These are phyloP conservation scores for Eucalyptus pumila DNA, from an alignment of 345 rosid species.

Conservation along the genomic window DNA sequence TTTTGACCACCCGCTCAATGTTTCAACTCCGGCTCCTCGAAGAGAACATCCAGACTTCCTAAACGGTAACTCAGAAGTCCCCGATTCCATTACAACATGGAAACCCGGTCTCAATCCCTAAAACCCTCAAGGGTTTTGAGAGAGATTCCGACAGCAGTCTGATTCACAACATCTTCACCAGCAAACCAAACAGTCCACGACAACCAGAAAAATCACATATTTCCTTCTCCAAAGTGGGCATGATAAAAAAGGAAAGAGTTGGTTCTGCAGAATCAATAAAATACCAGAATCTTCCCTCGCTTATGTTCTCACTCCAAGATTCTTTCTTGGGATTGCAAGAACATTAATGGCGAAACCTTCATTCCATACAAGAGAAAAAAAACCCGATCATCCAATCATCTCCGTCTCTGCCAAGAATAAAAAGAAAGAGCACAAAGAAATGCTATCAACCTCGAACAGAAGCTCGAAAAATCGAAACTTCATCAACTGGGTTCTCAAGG, in stretches of 20 bases:
- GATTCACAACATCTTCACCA: neutral
- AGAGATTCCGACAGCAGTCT: neutral
- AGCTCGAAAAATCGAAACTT: neutral
- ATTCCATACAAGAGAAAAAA: neutral
- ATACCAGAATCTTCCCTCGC: neutral
- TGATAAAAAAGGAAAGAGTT: neutral
- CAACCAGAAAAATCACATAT: neutral
- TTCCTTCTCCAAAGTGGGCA: neutral
- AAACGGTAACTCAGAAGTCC: neutral
- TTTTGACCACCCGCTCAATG: neutral
- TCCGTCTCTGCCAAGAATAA: neutral
- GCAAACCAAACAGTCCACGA: neutral
- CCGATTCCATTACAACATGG: neutral
- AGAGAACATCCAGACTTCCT: neutral
- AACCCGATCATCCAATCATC: neutral
- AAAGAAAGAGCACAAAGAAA: neutral
- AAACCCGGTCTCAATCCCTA: neutral
- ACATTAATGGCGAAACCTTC: neutral
- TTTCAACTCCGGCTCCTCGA: neutral
- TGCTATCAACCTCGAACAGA: neutral
- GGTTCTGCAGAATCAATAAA: neutral
- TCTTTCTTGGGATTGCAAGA: neutral
- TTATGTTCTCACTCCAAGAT: neutral
- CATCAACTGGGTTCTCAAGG: conserved; percentile 2
- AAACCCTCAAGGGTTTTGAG: neutral